A percentile compares a stretch with the other conserved stretches of the same genome.
Conservation (phyloP, 305 asterid species). For the Vinca major region DNA sequence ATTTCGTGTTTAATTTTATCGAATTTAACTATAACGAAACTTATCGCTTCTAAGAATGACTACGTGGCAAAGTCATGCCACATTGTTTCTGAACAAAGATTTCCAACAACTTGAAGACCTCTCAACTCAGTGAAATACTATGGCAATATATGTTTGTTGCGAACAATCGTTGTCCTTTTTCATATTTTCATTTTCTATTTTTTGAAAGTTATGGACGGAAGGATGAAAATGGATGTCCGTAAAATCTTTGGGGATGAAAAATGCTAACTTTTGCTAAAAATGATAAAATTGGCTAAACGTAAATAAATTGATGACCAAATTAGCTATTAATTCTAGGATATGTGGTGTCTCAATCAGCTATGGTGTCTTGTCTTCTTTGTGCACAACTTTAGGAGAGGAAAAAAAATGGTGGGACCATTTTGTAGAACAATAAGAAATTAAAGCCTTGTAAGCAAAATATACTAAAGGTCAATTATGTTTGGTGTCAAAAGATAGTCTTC, state of each 20-base stretch:
- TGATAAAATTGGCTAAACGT: too few relatives aligned
- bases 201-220: too few relatives aligned
- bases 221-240: too few relatives aligned
- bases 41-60: too few relatives aligned
- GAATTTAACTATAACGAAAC: background rate
- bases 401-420: slow-evolving; percentile 5
- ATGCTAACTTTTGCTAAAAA: too few relatives aligned
- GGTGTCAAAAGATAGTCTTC: too few relatives aligned
- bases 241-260: too few relatives aligned
- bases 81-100: background rate
- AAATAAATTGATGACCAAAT: too few relatives aligned
- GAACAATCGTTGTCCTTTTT: background rate
- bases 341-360: slow-evolving; percentile 5
- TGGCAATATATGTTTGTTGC: background rate
- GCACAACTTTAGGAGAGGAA: background rate
- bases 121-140: background rate
- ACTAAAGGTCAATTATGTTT: background rate
- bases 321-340: background rate
- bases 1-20: too few relatives aligned
- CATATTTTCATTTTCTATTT: too few relatives aligned
- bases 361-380: background rate
- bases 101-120: background rate
- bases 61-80: too few relatives aligned
- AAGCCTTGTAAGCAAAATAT: background rate
- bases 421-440: background rate